Percentiles rank a stretch among this genome's conserved stretches.
Conservation (phyloP, 1,284 basidiomycete species). For the Inonotus obliquus region DNA sequence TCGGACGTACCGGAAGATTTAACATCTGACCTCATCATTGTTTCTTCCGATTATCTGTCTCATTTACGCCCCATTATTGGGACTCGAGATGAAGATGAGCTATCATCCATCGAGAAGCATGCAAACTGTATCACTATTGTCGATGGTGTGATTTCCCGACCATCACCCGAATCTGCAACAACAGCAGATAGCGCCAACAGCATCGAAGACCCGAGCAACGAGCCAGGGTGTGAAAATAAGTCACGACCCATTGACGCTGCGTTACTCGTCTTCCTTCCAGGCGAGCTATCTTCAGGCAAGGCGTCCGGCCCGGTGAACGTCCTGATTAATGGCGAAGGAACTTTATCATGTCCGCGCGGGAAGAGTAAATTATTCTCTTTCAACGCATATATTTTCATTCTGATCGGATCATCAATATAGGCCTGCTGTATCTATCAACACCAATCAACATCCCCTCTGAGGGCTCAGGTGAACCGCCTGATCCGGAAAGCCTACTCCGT, state of each 20-base stretch:
- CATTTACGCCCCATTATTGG: constrained; percentile 8
- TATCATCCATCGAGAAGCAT: constrained; percentile 13
- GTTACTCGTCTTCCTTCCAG: constrained; percentile 81
- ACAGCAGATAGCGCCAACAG: constrained; percentile 20
- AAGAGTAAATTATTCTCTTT: constrained; percentile 57
- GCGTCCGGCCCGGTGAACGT: constrained; percentile 54
- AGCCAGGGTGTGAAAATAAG: constrained; percentile 20
- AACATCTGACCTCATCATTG: constrained; percentile 42
- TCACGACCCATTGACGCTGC: constrained; percentile 55
- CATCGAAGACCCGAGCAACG: constrained; percentile 20
- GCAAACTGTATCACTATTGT: constrained; percentile 63
- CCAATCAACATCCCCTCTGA: constrained; percentile 33
- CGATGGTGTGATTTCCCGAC: constrained; percentile 37
- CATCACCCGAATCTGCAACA: constrained; percentile 19
- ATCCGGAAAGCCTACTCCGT: constrained; percentile 44
- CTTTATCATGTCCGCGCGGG: constrained; percentile 78
- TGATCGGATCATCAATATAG: constrained; percentile 31
- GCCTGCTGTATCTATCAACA: constrained; percentile 57
- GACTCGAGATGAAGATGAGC: constrained; percentile 16
- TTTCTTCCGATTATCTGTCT: constrained; percentile 35
- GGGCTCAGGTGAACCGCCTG: not conserved
- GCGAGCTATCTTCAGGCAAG: constrained; percentile 44
- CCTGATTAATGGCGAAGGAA: constrained; percentile 78
- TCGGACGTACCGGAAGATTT: constrained; percentile 57
- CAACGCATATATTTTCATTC: not conserved